Percentiles rank a stretch among this genome's conserved stretches.
Evolutionary conservation across 495 filamentous ascomycete species (phyloP).

Genomic region (Elaphomyces granulatus): DNA sequence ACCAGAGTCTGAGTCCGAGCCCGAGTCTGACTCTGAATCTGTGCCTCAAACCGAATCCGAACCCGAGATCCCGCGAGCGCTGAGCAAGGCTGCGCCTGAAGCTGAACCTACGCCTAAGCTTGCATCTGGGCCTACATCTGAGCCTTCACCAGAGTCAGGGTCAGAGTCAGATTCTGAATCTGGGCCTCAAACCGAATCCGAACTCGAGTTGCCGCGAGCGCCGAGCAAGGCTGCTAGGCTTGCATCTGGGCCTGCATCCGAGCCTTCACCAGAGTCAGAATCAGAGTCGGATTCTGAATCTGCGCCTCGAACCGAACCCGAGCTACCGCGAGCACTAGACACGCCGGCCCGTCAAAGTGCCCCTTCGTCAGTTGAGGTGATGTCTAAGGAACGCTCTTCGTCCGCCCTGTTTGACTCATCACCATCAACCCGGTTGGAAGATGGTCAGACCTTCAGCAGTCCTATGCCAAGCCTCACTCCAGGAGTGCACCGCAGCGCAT

Average conservation of each 20-base stretch:
- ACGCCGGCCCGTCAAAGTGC: constrained; percentile 3
- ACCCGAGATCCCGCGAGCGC: constrained; percentile 9
- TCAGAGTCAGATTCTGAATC: no score
- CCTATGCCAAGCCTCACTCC: neutral
- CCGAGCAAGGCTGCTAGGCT: neutral
- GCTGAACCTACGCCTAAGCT: no score
- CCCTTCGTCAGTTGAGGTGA: constrained; percentile 31
- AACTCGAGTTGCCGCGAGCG: constrained; percentile 7
- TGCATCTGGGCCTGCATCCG: no score
- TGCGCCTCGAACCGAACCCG: constrained; percentile 8
- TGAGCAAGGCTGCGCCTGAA: no score
- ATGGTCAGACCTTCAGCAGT: constrained; percentile 11
- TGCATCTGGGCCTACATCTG: no score
- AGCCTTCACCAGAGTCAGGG: no score
- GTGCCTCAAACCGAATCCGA: no score
- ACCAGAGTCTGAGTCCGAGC: constrained; percentile 13
- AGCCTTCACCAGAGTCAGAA: no score
- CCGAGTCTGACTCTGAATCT: constrained; percentile 8
- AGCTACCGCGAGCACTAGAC: constrained; percentile 3
- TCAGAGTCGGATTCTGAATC: constrained; percentile 11
- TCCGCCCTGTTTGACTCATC: constrained; percentile 41
- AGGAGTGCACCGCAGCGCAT: constrained; percentile 22
- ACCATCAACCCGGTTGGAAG: constrained; percentile 23
- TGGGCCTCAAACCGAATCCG: no score
- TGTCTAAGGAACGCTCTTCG: constrained; percentile 38